Percentiles rank a stretch among this genome's conserved stretches.
Evolutionary conservation across 2,329 filamentous ascomycete species (phyloP).

Genomic region (Aspergillus novoparasiticus): DNA sequence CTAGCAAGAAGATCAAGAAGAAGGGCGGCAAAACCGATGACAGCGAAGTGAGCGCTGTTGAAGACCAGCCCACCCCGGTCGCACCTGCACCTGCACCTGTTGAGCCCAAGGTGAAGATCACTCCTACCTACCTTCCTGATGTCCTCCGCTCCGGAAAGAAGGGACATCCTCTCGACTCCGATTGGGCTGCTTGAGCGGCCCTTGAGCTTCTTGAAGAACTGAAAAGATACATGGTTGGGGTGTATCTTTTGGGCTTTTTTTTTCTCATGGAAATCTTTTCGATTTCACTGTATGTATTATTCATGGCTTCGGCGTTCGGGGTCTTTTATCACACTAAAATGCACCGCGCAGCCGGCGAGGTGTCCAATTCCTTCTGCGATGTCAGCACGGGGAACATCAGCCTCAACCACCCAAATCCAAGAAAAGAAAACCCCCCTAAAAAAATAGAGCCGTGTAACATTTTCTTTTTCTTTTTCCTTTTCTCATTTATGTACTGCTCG

Average conservation of each 20-base stretch:
- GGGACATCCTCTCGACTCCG: conserved; percentile 48
- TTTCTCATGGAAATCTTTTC: background rate
- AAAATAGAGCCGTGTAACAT: conserved; percentile 9
- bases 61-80: conserved; percentile 31
- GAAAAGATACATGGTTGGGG: background rate
- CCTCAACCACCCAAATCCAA: conserved; percentile 2
- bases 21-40: conserved; percentile 44
- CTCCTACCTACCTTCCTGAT: conserved; percentile 37
- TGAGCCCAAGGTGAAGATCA: conserved; percentile 39
- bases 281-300: conserved; percentile 37
- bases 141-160: conserved; percentile 36
- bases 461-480: background rate
- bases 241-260: background rate
- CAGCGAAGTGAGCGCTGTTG: conserved; percentile 47
- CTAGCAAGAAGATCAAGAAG: conserved; percentile 61
- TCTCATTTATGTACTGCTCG: background rate
- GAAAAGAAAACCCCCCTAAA: background rate
- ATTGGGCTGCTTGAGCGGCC: conserved; percentile 43
- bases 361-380: conserved; percentile 21
- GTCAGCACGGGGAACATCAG: conserved; percentile 11
- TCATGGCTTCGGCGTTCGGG: conserved; percentile 38
- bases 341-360: conserved; percentile 19
- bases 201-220: background rate
- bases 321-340: conserved; percentile 32
- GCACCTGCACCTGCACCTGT: conserved; percentile 25